A percentile compares a stretch with the other conserved stretches of the same genome.
Conservation (phyloP, 306 rosid species). For the Hylodesmum podocarpum region DNA sequence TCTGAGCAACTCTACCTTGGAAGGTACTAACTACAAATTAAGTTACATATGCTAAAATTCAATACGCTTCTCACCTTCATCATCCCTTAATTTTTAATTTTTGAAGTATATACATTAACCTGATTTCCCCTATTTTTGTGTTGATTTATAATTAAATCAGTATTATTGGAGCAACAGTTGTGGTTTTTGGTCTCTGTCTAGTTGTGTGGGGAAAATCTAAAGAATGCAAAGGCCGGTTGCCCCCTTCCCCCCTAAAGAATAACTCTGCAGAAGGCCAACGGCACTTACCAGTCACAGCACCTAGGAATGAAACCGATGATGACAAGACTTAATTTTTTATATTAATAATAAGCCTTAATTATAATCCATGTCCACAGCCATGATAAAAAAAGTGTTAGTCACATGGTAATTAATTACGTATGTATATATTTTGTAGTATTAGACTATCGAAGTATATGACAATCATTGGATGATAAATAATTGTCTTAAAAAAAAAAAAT, state of each 20-base stretch:
- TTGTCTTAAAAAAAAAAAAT: too few species aligned
- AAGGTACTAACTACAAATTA: slow-evolving; percentile 52
- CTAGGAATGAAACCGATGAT: background rate
- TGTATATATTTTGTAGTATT: too few species aligned
- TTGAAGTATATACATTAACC: too few species aligned
- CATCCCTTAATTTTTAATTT: background rate
- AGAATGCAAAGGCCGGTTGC: slow-evolving; percentile 9
- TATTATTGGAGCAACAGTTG: slow-evolving; percentile 44
- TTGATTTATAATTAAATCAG: background rate
- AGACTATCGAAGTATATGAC: too few species aligned
- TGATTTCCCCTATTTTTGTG: too few species aligned
- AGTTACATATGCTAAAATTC: background rate
- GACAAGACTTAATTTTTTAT: background rate
- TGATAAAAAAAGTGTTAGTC: too few species aligned
- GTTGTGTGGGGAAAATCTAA: slow-evolving; percentile 53
- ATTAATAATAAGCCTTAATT: too few species aligned
- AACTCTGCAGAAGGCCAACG: background rate
- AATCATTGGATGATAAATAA: too few species aligned
- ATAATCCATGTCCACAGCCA: too few species aligned
- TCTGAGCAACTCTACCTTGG: slow-evolving; percentile 70
- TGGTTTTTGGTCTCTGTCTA: slow-evolving; percentile 41
- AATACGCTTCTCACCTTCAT: background rate
- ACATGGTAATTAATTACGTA: too few species aligned
- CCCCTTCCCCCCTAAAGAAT: slow-evolving; percentile 12
- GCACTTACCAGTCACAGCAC: slow-evolving; percentile 33